Evolutionary conservation across 2,329 filamentous ascomycete genomes (phyloP).

Genomic region (Diaporthe aspalathi): DNA sequence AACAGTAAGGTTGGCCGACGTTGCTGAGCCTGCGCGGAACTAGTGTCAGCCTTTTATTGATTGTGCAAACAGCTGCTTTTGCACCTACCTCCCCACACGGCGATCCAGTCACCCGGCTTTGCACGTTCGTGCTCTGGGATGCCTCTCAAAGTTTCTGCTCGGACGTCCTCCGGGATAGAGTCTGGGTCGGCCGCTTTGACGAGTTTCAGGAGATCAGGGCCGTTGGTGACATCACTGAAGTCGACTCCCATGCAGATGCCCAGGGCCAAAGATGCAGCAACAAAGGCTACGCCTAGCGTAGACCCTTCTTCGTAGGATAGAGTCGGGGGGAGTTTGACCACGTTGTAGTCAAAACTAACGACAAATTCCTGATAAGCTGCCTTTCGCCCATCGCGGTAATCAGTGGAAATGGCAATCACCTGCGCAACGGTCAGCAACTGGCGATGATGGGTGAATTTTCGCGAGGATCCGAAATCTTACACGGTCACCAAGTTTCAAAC

Average conservation of each 20-base stretch:
- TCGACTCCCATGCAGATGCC: conserved; percentile 78
- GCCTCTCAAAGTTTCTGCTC: conserved; percentile 69
- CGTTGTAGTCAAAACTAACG: conserved; percentile 73
- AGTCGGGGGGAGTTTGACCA: conserved; percentile 68
- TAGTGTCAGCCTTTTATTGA: background rate
- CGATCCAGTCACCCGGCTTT: conserved; percentile 73
- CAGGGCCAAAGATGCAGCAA: conserved; percentile 74
- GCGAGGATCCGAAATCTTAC: conserved; percentile 46
- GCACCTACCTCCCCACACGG: conserved; percentile 75
- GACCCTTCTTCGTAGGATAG: conserved; percentile 67
- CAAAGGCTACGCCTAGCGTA: conserved; percentile 77
- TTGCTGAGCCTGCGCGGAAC: conserved; percentile 66
- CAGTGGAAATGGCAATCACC: conserved; percentile 76
- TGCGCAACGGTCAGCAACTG: conserved; percentile 43
- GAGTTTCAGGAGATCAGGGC: conserved; percentile 69
- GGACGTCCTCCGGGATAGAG: conserved; percentile 69
- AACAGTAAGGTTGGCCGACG: conserved; percentile 73
- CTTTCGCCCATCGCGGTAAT: conserved; percentile 79
- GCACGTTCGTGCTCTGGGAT: conserved; percentile 65
- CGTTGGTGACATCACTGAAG: conserved; percentile 63
- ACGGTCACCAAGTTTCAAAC: conserved; percentile 67
- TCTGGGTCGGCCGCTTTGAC: conserved; percentile 59
- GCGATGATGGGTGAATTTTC: background rate
- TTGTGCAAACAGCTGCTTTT: background rate
- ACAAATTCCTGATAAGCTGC: conserved; percentile 78